phyloP scores from a whole-genome alignment of 176 grass and related monocot species.

The Carex myosuroides region DNA sequence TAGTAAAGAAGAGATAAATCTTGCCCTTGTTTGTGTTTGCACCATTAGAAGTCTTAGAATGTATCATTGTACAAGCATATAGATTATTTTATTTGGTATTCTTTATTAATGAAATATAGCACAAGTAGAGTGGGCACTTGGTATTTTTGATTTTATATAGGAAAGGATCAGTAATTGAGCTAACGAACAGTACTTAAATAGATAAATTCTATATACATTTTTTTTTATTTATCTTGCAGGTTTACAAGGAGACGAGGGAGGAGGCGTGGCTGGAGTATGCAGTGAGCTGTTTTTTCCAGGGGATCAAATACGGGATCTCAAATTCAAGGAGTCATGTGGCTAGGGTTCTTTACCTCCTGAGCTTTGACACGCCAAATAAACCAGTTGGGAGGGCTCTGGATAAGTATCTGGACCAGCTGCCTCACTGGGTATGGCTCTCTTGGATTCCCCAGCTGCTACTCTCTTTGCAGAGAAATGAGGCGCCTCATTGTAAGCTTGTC shows the following conservation, averaged over 20 bases:
- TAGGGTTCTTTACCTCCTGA: constrained; percentile 91
- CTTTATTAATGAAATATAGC: not conserved
- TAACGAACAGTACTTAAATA: not conserved
- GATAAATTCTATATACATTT: constrained; percentile 6
- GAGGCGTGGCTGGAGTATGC: constrained; percentile 94
- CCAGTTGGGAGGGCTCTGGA: constrained; percentile 78
- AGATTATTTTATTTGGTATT: not conserved
- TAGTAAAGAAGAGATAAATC: not conserved
- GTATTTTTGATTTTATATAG: not conserved
- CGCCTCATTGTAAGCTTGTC: constrained; percentile 91
- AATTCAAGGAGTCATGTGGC: constrained; percentile 94
- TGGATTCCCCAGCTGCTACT: constrained; percentile 97
- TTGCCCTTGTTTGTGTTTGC: not conserved
- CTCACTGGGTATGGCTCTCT: constrained; percentile 99
- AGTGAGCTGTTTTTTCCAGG: constrained; percentile 93
- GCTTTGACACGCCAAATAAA: constrained; percentile 93
- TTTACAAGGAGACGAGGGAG: constrained; percentile 89
- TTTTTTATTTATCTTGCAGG: constrained; percentile 29
- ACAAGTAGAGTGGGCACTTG: not conserved
- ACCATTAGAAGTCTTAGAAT: not conserved
- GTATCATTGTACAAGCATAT: not conserved
- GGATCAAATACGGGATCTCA: constrained; percentile 86
- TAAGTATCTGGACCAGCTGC: constrained; percentile 97
- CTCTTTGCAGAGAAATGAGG: constrained; percentile 90
- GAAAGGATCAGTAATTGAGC: not conserved